A percentile compares a stretch with the other conserved stretches of the same genome.
phyloP scores from a whole-genome alignment of 805 yeast genomes.

The Wickerhamiella domercqiae region DNA sequence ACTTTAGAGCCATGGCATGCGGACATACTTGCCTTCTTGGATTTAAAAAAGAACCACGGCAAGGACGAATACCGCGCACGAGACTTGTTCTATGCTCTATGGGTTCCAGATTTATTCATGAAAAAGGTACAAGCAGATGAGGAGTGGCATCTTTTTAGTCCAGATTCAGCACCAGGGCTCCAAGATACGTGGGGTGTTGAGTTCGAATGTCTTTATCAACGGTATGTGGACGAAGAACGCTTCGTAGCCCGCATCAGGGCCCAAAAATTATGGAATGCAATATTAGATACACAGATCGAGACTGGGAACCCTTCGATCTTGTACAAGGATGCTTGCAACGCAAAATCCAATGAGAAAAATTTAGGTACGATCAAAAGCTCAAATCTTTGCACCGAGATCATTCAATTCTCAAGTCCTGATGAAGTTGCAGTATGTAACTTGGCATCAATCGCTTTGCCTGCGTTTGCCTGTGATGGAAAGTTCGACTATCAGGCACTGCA shows the following conservation, averaged over 20 bases:
- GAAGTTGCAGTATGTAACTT: constrained; percentile 91
- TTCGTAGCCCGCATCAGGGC: constrained; percentile 52
- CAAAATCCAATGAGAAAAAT: constrained; percentile 74
- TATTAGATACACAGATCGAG: constrained; percentile 78
- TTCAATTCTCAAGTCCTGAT: constrained; percentile 71
- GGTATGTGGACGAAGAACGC: constrained; percentile 53
- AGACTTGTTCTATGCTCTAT: constrained; percentile 77
- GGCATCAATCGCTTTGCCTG: constrained; percentile 81
- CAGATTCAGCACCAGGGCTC: constrained; percentile 71
- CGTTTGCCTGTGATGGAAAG: constrained; percentile 38
- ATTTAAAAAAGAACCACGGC: constrained; percentile 80
- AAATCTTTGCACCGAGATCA: constrained; percentile 80
- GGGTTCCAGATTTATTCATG: constrained; percentile 94
- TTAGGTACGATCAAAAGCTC: constrained; percentile 84
- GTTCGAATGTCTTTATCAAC: constrained; percentile 49
- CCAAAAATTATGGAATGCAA: constrained; percentile 73
- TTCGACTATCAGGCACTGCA: constrained; percentile 63
- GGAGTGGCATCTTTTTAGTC: constrained; percentile 80
- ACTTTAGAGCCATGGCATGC: constrained; percentile 95
- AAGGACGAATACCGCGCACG: constrained; percentile 85
- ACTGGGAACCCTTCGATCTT: constrained; percentile 90
- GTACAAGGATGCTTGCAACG: constrained; percentile 88
- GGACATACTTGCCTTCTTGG: constrained; percentile 68
- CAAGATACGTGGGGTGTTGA: constrained; percentile 67
- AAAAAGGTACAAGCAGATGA: constrained; percentile 55